Evolutionary conservation across 2,329 filamentous ascomycete species (phyloP).

Genomic region (Colletotrichum navitas): DNA sequence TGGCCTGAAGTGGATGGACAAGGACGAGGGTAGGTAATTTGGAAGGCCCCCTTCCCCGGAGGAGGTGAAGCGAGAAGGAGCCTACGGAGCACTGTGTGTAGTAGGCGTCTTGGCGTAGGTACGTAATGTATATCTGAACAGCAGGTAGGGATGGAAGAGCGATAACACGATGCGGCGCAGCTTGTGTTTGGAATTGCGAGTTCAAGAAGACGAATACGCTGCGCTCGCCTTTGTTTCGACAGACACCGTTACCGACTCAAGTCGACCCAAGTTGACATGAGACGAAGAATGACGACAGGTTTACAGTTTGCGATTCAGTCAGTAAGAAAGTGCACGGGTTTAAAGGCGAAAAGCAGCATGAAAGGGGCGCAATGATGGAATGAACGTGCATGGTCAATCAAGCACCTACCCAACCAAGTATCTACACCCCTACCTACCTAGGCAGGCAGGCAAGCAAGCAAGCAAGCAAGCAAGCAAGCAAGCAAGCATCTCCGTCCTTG

Average conservation of each 20-base stretch:
- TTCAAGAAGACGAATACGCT: background rate
- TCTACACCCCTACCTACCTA: no score
- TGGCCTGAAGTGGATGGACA: no score
- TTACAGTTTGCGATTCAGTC: no score
- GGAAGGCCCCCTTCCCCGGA: no score
- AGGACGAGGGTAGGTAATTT: no score
- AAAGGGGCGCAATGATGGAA: no score
- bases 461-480: no score
- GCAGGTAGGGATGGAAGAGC: background rate
- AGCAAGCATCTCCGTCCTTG: background rate
- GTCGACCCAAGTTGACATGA: background rate
- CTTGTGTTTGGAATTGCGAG: slow-evolving; percentile 3
- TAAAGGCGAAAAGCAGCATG: background rate
- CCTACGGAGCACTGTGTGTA: background rate
- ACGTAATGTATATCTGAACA: background rate
- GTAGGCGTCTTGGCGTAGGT: no score
- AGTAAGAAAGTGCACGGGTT: no score
- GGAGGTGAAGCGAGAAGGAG: background rate
- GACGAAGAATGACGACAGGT: background rate
- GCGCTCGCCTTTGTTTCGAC: background rate
- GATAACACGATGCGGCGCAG: slow-evolving; percentile 1
- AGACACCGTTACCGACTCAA: background rate
- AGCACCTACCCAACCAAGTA: no score
- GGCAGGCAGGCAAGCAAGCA: no score
- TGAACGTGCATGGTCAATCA: background rate